Evolutionary conservation across 1,139 yeast genomes (phyloP), one percentile per base, ranked within the genome.

Genomic region (Saccharomyces pastorianus): DNA sequence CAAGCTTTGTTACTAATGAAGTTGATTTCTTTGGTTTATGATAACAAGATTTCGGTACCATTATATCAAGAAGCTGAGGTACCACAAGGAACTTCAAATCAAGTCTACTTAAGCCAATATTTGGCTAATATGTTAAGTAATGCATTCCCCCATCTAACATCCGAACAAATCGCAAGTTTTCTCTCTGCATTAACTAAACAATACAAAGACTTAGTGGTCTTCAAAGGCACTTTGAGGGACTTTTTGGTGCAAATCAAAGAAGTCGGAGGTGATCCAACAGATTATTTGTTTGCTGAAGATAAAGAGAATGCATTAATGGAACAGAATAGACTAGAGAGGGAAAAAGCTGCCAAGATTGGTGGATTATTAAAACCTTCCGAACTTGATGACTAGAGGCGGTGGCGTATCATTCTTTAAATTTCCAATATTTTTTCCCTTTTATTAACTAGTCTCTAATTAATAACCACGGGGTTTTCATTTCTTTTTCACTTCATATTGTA

Each of bases 331-430:
- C 69, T 78, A 58, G 95, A 88, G 64, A 83, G 85, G 66, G 95
- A 89, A 71, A 82, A 81, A 63, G 97, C 96, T 56, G 76, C 87
- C 65, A 84, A 83, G 74, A 86, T 93, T 59, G 98, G 98, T 63
- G 99, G 99, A 53, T 79, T 93, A 70, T 77, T 93, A 68, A 93
- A 91, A 71, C 99, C 99, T 38, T 84, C 96, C n/a, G 99, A 93
- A 65, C 80, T 91, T 82, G 97, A 88, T 64, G 96, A 89, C 62
- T 81, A 59, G 47, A 53, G 50, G 48, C 4, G 11, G 8, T 34
- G n/a, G 25, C 44, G n/a, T 38, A 9, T 25, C 23, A n/a, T 25
- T 8, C 13, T 49, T 42, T 49, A 38, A 49, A 27, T 8, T 47
- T 6, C 49, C 25, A 26, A 7, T 14, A 25, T 17, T 46, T 26